Evolutionary conservation across 1,284 basidiomycete species (phyloP), one percentile per base, ranked within the genome.

Genomic region (Sporisorium reilianum): DNA sequence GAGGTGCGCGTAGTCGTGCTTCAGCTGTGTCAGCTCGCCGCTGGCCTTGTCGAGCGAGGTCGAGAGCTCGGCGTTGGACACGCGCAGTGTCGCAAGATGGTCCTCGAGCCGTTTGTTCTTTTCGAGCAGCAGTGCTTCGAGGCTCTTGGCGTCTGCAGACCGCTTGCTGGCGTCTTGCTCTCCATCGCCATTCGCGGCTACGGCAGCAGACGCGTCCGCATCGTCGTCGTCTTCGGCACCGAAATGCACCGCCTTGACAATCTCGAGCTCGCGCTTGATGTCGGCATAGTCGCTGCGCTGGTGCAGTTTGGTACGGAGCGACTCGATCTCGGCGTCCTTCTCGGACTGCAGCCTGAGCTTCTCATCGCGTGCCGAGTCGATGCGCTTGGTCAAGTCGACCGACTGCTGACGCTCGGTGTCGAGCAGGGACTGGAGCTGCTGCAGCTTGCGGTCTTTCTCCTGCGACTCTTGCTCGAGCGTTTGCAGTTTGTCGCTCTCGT

Each of bases 91-190:
- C 3, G 96, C 96, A 42, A 98, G 86, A 81, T 98, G 94, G 78
- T 98, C 95, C 46, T 94, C 89, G n/a, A 99, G 89, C 50, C 92
- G 90, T 81, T 93, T 93, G 86, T 98, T 99, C 88, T 97, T 98
- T 52, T 90, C 91, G 2, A 95, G 93, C 28, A 99, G 89, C 1
- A 98, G 89, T 26, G 90, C 90, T 85, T 99, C 96, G 0, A 99
- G 89, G 0, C 94, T 93, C 83, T 91, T 92, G 23, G 90, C 92
- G 28, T 77, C 60, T 25, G 49, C 23, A 1, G 53, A 2, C 14
- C 32, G 38, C 34, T 51, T 62, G 18, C 11, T 41, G 18, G 54
- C 32, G 16, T 25, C 12, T 11, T 45, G 34, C 26, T 57, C 59
- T n/a, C 45, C 46, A 20, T 58, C 46, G 10, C 45, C 50, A 41